Evolutionary conservation across 768 basidiomycete species (phyloP).

Genomic region (Floccularia luteovirens): DNA sequence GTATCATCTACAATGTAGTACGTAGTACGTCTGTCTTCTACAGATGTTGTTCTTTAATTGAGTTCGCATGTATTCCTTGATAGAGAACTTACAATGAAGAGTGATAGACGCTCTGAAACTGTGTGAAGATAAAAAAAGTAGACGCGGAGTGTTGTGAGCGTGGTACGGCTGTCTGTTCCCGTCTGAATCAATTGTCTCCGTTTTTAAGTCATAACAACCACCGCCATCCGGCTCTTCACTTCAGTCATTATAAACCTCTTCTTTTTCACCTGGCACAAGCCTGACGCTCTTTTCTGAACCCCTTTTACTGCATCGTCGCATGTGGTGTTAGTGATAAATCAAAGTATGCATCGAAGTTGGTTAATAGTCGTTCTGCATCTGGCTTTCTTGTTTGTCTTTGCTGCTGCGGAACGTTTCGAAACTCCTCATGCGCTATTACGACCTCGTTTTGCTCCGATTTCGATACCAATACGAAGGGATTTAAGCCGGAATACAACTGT

Average conservation of each 20-base stretch:
- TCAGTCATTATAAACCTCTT: too few species aligned
- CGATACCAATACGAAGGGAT: constrained; percentile 18
- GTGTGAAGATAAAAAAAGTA: too few species aligned
- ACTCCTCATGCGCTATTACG: constrained; percentile 10
- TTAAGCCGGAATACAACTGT: background rate
- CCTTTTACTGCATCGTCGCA: background rate
- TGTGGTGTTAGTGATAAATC: too few species aligned
- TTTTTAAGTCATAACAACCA: too few species aligned
- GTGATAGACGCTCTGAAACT: too few species aligned
- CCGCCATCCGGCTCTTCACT: too few species aligned
- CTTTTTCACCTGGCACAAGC: too few species aligned
- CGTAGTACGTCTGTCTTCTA: constrained; percentile 11
- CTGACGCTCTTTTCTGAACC: background rate
- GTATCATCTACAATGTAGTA: constrained; percentile 20
- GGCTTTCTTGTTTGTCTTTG: constrained; percentile 1
- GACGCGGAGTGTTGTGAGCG: too few species aligned
- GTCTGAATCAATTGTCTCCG: background rate
- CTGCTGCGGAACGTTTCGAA: constrained; percentile 1
- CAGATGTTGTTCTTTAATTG: constrained; percentile 9
- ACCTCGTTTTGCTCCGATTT: constrained; percentile 18
- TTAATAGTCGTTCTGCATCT: background rate
- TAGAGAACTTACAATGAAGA: too few species aligned
- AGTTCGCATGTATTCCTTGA: too few species aligned
- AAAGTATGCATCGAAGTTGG: too few species aligned
- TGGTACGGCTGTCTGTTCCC: constrained; percentile 8